Evolutionary conservation across 2,329 filamentous ascomycete species (phyloP).

Genomic region (Botrytis sinoallii): DNA sequence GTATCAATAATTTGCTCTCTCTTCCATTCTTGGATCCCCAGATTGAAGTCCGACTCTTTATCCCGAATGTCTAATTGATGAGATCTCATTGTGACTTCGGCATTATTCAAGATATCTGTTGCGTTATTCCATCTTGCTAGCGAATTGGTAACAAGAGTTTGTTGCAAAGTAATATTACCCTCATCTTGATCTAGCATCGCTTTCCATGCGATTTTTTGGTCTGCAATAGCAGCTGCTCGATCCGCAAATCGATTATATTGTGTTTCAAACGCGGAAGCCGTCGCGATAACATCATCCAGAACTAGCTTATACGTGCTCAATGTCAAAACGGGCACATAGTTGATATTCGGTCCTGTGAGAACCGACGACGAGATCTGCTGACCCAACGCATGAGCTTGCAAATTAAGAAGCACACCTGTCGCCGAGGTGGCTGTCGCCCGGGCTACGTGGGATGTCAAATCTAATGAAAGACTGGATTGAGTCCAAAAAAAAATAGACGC

Average conservation of each 20-base stretch:
- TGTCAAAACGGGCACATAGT: neutral
- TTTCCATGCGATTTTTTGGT: conserved; percentile 5
- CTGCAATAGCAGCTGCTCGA: neutral
- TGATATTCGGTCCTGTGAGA: neutral
- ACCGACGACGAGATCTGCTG: neutral
- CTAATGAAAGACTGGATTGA: neutral
- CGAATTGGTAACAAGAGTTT: neutral
- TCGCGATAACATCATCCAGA: neutral
- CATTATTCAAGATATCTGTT: neutral
- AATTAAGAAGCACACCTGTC: neutral
- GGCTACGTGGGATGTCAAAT: neutral
- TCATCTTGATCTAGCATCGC: neutral
- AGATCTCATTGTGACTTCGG: neutral
- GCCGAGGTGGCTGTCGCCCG: neutral
- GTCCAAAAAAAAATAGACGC: neutral
- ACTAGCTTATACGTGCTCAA: neutral
- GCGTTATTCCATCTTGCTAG: neutral
- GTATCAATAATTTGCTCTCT: neutral
- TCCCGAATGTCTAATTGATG: neutral
- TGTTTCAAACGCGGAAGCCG: neutral
- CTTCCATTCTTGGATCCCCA: neutral
- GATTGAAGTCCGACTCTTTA: neutral
- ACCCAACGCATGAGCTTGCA: neutral
- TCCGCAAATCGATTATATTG: conserved; percentile 8
- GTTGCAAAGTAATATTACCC: neutral